Percentiles rank a stretch among this genome's conserved stretches.
These are phyloP conservation scores for Phytomonas sp. DNA, from an alignment of 208 protist genomes.

Conservation along the genomic window DNA sequence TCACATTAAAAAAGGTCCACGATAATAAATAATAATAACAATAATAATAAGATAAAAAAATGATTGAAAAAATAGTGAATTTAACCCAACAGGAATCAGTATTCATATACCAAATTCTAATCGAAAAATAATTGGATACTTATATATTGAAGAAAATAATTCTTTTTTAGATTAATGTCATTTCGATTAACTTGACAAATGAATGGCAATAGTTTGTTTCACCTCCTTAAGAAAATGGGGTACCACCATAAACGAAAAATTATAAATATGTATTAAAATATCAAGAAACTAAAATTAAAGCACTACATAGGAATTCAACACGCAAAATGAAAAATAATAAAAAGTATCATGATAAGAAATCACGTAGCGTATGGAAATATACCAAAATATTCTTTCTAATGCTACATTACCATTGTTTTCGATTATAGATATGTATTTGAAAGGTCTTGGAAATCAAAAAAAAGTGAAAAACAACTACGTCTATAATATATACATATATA, in stretches of 20 bases:
- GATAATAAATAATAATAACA: slow-evolving; percentile 7
- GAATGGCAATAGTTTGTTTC: too few species aligned
- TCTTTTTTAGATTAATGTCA: slow-evolving; percentile 8
- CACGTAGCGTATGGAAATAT: slow-evolving; percentile 4
- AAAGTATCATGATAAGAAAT: slow-evolving; percentile 4
- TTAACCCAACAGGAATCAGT: background rate
- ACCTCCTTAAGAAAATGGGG: too few species aligned
- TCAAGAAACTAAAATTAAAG: too few species aligned
- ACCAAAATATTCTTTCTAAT: slow-evolving; percentile 2
- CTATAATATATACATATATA: too few species aligned
- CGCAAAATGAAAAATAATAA: too few species aligned
- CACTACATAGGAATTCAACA: too few species aligned
- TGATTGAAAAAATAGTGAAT: slow-evolving; percentile 4
- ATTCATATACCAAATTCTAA: slow-evolving; percentile 3
- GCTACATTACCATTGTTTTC: background rate
- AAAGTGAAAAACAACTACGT: too few species aligned
- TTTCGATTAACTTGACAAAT: too few species aligned
- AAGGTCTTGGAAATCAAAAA: slow-evolving; percentile 1
- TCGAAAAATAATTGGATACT: slow-evolving; percentile 5
- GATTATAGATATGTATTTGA: background rate
- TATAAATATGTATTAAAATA: too few species aligned
- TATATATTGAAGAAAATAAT: slow-evolving; percentile 3
- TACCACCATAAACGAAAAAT: too few species aligned
- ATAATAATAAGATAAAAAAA: slow-evolving; percentile 7
- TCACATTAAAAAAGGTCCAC: slow-evolving; percentile 1